Evolutionary conservation across 257 asterid genomes (phyloP).

Genomic region (Rhazya stricta): DNA sequence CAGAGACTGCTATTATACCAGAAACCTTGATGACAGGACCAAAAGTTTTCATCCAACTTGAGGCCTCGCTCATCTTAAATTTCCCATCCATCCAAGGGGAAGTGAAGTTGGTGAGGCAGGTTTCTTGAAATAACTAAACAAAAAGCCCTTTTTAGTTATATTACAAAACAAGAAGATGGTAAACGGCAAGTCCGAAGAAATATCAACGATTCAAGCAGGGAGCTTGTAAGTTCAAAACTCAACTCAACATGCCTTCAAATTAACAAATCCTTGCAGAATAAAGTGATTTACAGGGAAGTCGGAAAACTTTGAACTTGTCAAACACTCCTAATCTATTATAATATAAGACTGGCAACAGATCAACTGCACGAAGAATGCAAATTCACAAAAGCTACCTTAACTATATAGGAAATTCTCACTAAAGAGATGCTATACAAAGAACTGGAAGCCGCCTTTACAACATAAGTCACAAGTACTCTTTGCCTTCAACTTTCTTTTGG

Average conservation of each 20-base stretch:
- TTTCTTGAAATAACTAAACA: too few relatives aligned
- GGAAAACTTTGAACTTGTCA: not conserved
- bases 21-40: too few relatives aligned
- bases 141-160: too few relatives aligned
- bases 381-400: not conserved
- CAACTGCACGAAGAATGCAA: not conserved
- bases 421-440: not conserved
- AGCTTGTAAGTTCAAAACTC: not conserved
- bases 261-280: not conserved
- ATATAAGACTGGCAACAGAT: not conserved
- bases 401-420: not conserved
- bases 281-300: not conserved
- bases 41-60: too few relatives aligned
- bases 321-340: not conserved
- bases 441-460: constrained; percentile 12
- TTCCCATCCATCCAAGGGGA: too few relatives aligned
- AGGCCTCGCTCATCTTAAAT: too few relatives aligned
- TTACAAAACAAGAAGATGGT: too few relatives aligned
- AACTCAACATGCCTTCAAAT: not conserved
- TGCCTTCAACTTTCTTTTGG: constrained; percentile 2
- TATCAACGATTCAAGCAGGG: not conserved
- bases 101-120: too few relatives aligned
- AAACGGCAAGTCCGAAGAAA: not conserved
- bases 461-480: not conserved
- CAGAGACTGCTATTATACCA: too few relatives aligned